phyloP scores from a whole-genome alignment of 2,329 filamentous ascomycete species.

The Rhytidhysteron rufulum region DNA sequence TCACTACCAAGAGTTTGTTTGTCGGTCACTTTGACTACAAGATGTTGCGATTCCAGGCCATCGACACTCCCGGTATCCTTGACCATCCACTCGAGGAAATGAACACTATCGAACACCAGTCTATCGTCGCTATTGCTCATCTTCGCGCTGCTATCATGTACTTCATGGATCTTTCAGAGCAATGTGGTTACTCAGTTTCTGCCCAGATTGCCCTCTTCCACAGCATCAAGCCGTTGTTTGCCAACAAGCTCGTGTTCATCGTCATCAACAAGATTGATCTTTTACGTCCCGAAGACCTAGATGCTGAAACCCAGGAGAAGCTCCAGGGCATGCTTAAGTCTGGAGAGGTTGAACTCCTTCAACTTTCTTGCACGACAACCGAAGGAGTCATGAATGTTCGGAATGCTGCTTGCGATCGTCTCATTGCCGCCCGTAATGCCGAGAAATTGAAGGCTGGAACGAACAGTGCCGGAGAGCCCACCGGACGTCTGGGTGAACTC shows the following conservation, averaged over 20 bases:
- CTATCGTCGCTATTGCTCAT: slow-evolving; percentile 96
- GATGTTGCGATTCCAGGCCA: slow-evolving; percentile 80
- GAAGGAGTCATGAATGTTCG: slow-evolving; percentile 94
- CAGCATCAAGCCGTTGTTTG: slow-evolving; percentile 94
- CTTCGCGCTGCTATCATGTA: slow-evolving; percentile 92
- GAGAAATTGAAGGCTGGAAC: slow-evolving; percentile 92
- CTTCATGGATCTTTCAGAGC: slow-evolving; percentile 96
- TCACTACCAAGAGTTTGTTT: slow-evolving; percentile 96
- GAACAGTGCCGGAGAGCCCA: slow-evolving; percentile 69
- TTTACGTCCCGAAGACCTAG: slow-evolving; percentile 79
- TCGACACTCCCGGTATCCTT: slow-evolving; percentile 97
- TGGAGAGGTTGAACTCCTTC: slow-evolving; percentile 86
- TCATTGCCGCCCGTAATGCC: slow-evolving; percentile 88
- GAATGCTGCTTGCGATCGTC: slow-evolving; percentile 87
- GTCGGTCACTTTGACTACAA: slow-evolving; percentile 98
- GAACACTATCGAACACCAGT: slow-evolving; percentile 99
- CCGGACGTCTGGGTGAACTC: slow-evolving; percentile 83
- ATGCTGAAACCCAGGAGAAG: slow-evolving; percentile 71
- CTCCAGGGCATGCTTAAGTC: slow-evolving; percentile 78
- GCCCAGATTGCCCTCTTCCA: slow-evolving; percentile 94
- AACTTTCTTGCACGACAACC: slow-evolving; percentile 90
- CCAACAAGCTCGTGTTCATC: slow-evolving; percentile 95
- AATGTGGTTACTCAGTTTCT: slow-evolving; percentile 89
- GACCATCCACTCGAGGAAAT: slow-evolving; percentile 98
- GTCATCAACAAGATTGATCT: slow-evolving; percentile 99